phyloP scores from a whole-genome alignment of 176 grass and related monocot species.

The Guadua angustifolia region DNA sequence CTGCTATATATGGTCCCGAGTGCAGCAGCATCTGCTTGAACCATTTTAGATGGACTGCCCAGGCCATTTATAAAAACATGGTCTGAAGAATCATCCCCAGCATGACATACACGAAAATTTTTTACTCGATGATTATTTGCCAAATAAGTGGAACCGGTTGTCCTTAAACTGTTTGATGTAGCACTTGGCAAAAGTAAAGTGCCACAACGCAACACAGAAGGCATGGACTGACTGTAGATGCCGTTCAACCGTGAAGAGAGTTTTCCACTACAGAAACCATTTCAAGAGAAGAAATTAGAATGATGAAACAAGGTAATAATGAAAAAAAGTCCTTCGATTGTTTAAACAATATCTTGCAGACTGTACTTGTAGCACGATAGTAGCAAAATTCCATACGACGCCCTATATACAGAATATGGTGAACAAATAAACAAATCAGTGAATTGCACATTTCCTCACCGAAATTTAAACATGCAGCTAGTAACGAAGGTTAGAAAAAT shows the following conservation, averaged over 20 bases:
- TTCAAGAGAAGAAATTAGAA: constrained; percentile 30
- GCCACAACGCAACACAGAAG: constrained; percentile 25
- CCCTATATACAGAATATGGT: background rate
- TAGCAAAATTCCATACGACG: background rate
- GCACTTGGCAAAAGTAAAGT: constrained; percentile 12
- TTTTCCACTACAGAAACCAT: constrained; percentile 37
- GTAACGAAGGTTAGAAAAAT: background rate
- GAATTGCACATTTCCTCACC: background rate
- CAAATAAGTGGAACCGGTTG: constrained; percentile 15
- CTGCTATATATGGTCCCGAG: constrained; percentile 64
- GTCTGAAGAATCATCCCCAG: constrained; percentile 18
- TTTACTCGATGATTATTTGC: constrained; percentile 30
- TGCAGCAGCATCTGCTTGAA: constrained; percentile 58
- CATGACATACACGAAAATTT: constrained; percentile 46
- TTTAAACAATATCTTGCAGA: too few species aligned
- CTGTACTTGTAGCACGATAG: background rate
- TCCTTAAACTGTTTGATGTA: constrained; percentile 40
- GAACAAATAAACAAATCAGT: background rate
- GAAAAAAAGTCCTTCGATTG: too few species aligned
- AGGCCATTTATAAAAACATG: constrained; percentile 43
- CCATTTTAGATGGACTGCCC: constrained; percentile 21
- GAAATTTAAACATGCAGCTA: background rate
- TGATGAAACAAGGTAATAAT: background rate
- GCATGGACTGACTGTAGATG: constrained; percentile 37
- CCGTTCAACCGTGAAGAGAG: constrained; percentile 13